A percentile compares a stretch with the other conserved stretches of the same genome.
Evolutionary conservation across 2,329 filamentous ascomycete species (phyloP).

Genomic region (Elsinoe fawcettii): DNA sequence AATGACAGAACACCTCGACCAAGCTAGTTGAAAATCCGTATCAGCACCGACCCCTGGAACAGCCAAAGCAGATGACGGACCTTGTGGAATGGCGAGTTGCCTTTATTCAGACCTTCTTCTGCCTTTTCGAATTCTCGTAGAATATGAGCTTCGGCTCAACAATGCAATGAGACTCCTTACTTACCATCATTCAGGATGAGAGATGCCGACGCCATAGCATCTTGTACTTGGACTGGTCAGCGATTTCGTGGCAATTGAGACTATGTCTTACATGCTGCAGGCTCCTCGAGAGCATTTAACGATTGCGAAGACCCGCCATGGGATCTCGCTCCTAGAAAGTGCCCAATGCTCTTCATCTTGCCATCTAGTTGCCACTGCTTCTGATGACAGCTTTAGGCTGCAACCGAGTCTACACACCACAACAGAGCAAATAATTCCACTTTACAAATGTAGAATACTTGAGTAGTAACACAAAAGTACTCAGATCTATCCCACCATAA

Average conservation of each 20-base stretch:
- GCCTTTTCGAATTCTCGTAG: constrained; percentile 67
- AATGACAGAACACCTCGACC: constrained; percentile 76
- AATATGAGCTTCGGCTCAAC: constrained; percentile 12
- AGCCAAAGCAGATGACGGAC: constrained; percentile 32
- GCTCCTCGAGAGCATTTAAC: constrained; percentile 50
- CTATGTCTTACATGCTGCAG: constrained; percentile 47
- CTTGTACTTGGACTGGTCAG: constrained; percentile 33
- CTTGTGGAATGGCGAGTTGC: constrained; percentile 79
- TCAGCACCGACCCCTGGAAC: not conserved
- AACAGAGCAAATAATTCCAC: not conserved
- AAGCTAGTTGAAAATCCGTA: constrained; percentile 42
- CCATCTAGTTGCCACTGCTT: not conserved
- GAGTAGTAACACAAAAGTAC: not conserved
- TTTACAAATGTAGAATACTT: not conserved
- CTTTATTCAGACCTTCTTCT: constrained; percentile 61
- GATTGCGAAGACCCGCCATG: constrained; percentile 44
- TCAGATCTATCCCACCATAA: not conserved
- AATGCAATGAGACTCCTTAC: not conserved
- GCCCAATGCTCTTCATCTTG: constrained; percentile 25
- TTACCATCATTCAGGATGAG: constrained; percentile 36
- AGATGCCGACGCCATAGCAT: constrained; percentile 34
- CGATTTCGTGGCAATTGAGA: not conserved
- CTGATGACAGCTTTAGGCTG: not conserved
- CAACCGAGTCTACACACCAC: not conserved
- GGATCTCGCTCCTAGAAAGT: constrained; percentile 33